These are phyloP conservation scores for Trametes pubescens DNA, from an alignment of 1,284 basidiomycete genomes.

Conservation along the genomic window DNA sequence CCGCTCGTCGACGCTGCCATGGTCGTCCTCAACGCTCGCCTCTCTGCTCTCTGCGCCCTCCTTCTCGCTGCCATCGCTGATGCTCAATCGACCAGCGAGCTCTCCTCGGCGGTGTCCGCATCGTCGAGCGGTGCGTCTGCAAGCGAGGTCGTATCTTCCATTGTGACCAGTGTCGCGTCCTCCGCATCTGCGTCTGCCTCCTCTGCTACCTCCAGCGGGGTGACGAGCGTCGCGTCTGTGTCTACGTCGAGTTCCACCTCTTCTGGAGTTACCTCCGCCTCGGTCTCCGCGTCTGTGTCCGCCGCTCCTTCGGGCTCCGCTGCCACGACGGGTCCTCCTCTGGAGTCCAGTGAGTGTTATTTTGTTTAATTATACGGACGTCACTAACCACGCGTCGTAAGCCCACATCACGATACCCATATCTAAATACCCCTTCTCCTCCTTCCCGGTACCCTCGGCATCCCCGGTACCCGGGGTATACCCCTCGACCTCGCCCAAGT, in stretches of 20 bases:
- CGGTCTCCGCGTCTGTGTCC: conserved; percentile 14
- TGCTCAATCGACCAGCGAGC: conserved; percentile 9
- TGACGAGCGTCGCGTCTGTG: neutral
- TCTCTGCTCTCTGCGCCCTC: conserved; percentile 31
- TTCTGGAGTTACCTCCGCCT: conserved; percentile 9
- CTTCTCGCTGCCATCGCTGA: conserved; percentile 26
- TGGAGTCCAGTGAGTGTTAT: conserved; percentile 24
- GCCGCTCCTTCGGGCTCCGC: neutral
- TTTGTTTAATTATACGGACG: neutral
- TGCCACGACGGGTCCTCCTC: conserved; percentile 15
- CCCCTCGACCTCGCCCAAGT: conserved; percentile 38
- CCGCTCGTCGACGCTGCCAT: conserved; percentile 20
- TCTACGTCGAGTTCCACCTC: conserved; percentile 6
- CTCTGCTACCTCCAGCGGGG: neutral
- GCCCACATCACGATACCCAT: conserved; percentile 29
- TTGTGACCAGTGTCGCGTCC: neutral
- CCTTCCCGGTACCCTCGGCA: conserved; percentile 44
- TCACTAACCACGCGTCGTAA: neutral
- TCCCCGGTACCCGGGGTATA: conserved; percentile 41
- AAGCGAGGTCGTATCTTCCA: conserved; percentile 11
- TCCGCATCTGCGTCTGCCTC: neutral
- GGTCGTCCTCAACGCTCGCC: conserved; percentile 30
- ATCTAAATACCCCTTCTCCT: conserved; percentile 37
- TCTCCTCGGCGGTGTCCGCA: conserved; percentile 5
- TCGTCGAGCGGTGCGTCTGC: conserved; percentile 7